A percentile compares a stretch with the other conserved stretches of the same genome.
phyloP scores from a whole-genome alignment of 208 protist genomes.

The Trypanosoma rangeli region DNA sequence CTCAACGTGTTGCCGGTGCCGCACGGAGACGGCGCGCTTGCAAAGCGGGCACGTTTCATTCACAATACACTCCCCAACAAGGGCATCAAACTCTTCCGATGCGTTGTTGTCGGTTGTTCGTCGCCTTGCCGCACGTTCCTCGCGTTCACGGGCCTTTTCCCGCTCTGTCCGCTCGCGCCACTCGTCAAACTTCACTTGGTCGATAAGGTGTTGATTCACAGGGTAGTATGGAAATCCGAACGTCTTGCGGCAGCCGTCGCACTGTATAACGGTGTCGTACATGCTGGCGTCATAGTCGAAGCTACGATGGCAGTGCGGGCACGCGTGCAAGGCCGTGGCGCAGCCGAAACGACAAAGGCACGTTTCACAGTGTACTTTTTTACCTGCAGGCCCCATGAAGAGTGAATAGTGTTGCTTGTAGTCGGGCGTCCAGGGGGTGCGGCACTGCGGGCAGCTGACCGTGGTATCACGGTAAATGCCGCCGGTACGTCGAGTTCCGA shows the following conservation, averaged over 20 bases:
- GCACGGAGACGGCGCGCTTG: slow-evolving; percentile 39
- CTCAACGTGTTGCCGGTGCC: slow-evolving; percentile 61
- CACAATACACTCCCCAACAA: slow-evolving; percentile 67
- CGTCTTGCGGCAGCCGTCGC: slow-evolving; percentile 48
- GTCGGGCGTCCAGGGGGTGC: slow-evolving; percentile 71
- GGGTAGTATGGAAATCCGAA: slow-evolving; percentile 88
- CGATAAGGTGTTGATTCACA: slow-evolving; percentile 71
- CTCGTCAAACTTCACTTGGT: slow-evolving; percentile 57
- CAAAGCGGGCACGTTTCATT: slow-evolving; percentile 74
- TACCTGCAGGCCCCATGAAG: slow-evolving; percentile 82
- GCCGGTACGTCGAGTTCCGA: slow-evolving; percentile 52
- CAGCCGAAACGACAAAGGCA: slow-evolving; percentile 82
- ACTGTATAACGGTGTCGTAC: slow-evolving; percentile 65
- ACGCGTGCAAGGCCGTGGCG: slow-evolving; percentile 74
- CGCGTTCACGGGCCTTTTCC: slow-evolving; percentile 22
- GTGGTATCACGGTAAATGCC: slow-evolving; percentile 50
- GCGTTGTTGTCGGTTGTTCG: slow-evolving; percentile 4
- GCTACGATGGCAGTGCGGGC: slow-evolving; percentile 65
- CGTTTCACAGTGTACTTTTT: slow-evolving; percentile 84
- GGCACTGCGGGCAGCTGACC: slow-evolving; percentile 76
- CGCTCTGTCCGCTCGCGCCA: slow-evolving; percentile 57
- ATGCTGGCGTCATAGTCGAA: slow-evolving; percentile 83
- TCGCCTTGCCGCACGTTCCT: slow-evolving; percentile 49
- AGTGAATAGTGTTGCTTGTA: slow-evolving; percentile 79
- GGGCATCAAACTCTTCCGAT: slow-evolving; percentile 37